phyloP scores from a whole-genome alignment of 805 yeast species.

The Cyberlindnera mississippiensis region DNA sequence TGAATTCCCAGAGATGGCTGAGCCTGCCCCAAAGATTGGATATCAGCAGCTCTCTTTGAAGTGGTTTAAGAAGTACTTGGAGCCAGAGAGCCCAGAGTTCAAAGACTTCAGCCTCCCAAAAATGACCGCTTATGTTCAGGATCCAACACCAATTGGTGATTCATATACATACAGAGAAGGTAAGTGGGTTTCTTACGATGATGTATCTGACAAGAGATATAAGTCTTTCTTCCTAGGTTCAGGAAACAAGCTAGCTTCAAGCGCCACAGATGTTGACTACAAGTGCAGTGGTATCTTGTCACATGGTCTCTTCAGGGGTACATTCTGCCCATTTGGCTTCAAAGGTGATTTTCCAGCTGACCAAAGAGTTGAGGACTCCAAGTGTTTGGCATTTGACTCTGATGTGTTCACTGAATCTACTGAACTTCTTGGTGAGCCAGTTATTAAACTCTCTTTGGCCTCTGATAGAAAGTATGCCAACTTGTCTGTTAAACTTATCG shows the following conservation, averaged over 20 bases:
- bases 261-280: conserved; percentile 8
- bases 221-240: conserved; percentile 17
- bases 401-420: conserved; percentile 22
- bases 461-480: conserved; percentile 38
- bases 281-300: conserved; percentile 33
- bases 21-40: conserved; percentile 42
- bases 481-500: conserved; percentile 37
- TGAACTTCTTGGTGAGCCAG: conserved; percentile 38
- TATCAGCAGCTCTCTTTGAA: conserved; percentile 38
- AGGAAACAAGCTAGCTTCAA: conserved; percentile 6
- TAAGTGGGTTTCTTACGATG: conserved; percentile 34
- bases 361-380: conserved; percentile 40
- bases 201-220: conserved; percentile 14
- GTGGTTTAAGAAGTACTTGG: conserved; percentile 40
- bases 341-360: conserved; percentile 44
- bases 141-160: conserved; percentile 36
- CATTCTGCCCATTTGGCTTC: conserved; percentile 45
- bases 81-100: conserved; percentile 21
- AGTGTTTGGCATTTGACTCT: conserved; percentile 36
- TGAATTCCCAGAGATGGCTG: conserved; percentile 45
- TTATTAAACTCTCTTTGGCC: conserved; percentile 29
- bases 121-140: conserved; percentile 40
- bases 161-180: conserved; percentile 38
- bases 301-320: conserved; percentile 43
- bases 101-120: conserved; percentile 30